These are phyloP conservation scores for Neurospora sp. DNA, from an alignment of 495 filamentous ascomycete genomes.

Conservation along the genomic window DNA sequence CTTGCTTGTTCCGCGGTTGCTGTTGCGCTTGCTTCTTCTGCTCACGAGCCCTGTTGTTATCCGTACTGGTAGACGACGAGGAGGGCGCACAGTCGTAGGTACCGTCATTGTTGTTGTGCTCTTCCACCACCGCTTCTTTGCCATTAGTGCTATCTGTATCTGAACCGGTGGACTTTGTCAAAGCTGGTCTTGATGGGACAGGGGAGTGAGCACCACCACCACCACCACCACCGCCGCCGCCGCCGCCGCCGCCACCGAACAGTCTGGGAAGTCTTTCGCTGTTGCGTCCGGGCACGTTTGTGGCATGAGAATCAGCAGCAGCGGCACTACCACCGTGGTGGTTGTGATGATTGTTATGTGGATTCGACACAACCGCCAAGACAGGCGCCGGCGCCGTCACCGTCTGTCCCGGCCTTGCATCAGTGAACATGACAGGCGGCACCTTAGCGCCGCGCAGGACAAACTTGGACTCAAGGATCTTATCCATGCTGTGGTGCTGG, in stretches of 20 bases:
- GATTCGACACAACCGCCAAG: neutral
- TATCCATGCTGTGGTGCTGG: constrained; percentile 19
- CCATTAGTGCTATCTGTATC: neutral
- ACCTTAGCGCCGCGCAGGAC: constrained; percentile 10
- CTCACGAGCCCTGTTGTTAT: neutral
- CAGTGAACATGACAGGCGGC: neutral
- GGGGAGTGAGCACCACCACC: neutral
- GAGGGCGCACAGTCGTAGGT: neutral
- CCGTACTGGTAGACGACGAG: neutral
- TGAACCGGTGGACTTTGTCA: neutral
- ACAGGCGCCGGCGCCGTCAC: neutral
- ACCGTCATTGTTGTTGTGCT: neutral
- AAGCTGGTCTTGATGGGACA: neutral
- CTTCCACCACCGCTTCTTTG: neutral
- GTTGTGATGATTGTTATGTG: neutral
- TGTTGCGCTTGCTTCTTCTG: neutral
- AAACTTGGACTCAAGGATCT: constrained; percentile 17
- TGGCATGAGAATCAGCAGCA: neutral
- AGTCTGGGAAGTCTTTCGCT: neutral
- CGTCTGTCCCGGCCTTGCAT: neutral
- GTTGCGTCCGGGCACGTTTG: neutral
- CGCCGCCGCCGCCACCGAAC: neutral
- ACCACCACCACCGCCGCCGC: neutral
- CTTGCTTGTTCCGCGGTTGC: neutral
- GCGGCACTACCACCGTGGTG: neutral